A percentile compares a stretch with the other conserved stretches of the same genome.
Evolutionary conservation across 2,329 filamentous ascomycete genomes (phyloP).

Genomic region (Coniochaeta prunicola): DNA sequence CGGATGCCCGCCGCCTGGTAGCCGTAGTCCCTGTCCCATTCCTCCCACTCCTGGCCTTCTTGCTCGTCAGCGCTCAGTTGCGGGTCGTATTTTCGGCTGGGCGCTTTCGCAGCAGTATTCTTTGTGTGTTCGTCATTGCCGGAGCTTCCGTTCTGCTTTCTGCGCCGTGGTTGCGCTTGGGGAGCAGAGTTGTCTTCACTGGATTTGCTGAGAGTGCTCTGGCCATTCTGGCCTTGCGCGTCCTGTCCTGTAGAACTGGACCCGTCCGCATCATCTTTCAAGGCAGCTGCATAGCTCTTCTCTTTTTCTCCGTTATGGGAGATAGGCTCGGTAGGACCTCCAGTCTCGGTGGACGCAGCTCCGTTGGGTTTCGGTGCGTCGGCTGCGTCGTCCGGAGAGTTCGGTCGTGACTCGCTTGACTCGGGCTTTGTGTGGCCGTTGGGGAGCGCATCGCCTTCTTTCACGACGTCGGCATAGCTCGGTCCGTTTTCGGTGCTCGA

Average conservation of each 20-base stretch:
- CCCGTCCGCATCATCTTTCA: background rate
- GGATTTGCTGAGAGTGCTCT: background rate
- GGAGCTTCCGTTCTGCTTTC: background rate
- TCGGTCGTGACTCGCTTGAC: background rate
- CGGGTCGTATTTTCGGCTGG: background rate
- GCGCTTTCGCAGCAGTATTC: background rate
- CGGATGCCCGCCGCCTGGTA: constrained; percentile 50
- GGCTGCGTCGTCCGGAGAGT: background rate
- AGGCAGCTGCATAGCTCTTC: background rate
- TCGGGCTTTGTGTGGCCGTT: background rate
- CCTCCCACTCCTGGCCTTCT: constrained; percentile 7
- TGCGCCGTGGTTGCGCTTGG: background rate
- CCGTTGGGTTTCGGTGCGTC: background rate
- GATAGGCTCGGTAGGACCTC: background rate
- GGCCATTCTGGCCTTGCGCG: background rate
- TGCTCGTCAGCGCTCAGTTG: constrained; percentile 9
- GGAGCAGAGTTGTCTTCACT: background rate
- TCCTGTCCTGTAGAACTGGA: background rate
- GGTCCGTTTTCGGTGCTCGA: background rate
- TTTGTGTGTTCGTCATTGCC: background rate
- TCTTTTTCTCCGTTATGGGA: background rate
- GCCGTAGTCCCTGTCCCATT: constrained; percentile 7
- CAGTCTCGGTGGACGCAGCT: background rate
- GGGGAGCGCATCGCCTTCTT: background rate
- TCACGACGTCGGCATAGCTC: background rate